Evolutionary conservation across 1,284 basidiomycete genomes (phyloP).

Genomic region (Ceratorhiza oryzae-sativae): DNA sequence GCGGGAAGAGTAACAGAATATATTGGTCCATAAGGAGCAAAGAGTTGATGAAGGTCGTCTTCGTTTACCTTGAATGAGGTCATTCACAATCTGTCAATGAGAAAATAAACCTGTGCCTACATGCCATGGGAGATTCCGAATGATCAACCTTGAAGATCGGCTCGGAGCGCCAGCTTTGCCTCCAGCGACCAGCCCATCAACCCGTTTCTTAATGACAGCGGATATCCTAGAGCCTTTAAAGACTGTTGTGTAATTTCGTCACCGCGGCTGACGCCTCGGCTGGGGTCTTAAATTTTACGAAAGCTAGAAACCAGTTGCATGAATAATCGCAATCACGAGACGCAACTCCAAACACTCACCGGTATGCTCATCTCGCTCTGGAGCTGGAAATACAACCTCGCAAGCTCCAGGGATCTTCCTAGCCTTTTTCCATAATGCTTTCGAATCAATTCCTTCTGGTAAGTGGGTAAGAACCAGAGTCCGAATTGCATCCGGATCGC

Average conservation of each 20-base stretch:
- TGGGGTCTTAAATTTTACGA: conserved; percentile 79
- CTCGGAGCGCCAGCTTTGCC: conserved; percentile 56
- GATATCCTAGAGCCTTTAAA: conserved; percentile 90
- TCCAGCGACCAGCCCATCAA: conserved; percentile 71
- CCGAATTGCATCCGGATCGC: conserved; percentile 78
- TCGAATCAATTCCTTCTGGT: conserved; percentile 71
- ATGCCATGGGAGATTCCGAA: conserved; percentile 87
- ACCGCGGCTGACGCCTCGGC: conserved; percentile 76
- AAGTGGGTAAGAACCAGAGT: conserved; percentile 82
- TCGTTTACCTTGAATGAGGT: conserved; percentile 67
- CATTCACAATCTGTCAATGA: not conserved
- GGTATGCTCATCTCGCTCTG: conserved; percentile 54
- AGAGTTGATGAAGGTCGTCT: conserved; percentile 85
- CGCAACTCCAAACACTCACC: conserved; percentile 46
- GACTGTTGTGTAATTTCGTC: conserved; percentile 87
- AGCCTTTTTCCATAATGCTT: conserved; percentile 87
- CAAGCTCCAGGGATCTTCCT: conserved; percentile 78
- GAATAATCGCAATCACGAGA: not conserved
- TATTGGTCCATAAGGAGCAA: conserved; percentile 89
- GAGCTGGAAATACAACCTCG: conserved; percentile 71
- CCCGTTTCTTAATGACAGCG: conserved; percentile 88
- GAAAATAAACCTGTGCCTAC: conserved; percentile 46
- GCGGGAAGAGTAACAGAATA: conserved; percentile 84
- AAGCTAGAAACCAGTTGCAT: conserved; percentile 56
- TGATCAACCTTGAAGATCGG: conserved; percentile 83